These are phyloP conservation scores for Verbascum thapsus DNA, from an alignment of 257 asterid genomes.

Conservation along the genomic window DNA sequence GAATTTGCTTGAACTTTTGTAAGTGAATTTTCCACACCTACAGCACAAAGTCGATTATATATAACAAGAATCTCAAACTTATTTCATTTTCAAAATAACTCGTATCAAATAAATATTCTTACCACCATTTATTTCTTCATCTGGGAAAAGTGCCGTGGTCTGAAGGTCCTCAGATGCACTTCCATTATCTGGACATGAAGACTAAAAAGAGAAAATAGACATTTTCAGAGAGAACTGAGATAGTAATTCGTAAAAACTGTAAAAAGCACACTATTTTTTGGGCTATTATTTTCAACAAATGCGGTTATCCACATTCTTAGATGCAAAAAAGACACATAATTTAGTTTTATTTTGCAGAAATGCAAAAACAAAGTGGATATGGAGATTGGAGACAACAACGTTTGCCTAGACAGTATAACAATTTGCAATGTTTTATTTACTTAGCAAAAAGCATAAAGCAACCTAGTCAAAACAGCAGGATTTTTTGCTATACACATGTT, in stretches of 20 bases:
- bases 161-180: conserved; percentile 26
- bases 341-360: neutral
- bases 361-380: neutral
- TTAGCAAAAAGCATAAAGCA: neutral
- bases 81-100: conserved; percentile 6
- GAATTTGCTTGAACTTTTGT: conserved; percentile 21
- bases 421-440: neutral
- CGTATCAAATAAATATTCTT: conserved; percentile 14
- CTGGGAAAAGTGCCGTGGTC: conserved; percentile 25
- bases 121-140: conserved; percentile 40
- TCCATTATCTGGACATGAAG: conserved; percentile 38
- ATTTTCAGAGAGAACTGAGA: conserved; percentile 31
- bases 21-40: conserved; percentile 38
- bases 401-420: neutral
- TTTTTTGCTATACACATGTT: neutral
- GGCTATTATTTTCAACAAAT: neutral
- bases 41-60: conserved; percentile 27
- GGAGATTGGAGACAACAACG: neutral
- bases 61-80: conserved; percentile 11
- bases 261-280: neutral
- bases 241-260: neutral
- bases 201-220: conserved; percentile 37
- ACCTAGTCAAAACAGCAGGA: neutral
- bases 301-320: neutral
- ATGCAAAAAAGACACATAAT: conserved; percentile 2